Conservation (phyloP, 1,284 basidiomycete genomes). For the Pseudozyma hubeiensis region DNA sequence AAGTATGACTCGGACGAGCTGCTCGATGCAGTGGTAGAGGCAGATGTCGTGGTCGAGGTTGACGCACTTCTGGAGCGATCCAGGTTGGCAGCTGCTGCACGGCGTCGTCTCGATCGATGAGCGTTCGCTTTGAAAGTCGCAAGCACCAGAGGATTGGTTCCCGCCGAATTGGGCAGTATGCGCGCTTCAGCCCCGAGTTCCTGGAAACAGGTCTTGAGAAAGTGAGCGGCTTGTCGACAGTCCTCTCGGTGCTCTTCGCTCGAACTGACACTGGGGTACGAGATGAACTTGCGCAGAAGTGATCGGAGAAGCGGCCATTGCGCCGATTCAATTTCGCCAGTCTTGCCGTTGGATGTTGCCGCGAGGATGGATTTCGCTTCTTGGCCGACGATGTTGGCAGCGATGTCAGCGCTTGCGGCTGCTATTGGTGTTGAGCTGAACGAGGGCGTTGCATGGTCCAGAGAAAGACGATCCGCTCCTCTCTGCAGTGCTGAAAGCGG, state of each 20-base stretch:
- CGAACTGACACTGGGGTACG: constrained; percentile 86
- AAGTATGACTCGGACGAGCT: constrained; percentile 23
- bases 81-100: constrained; percentile 12
- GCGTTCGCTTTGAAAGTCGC: constrained; percentile 58
- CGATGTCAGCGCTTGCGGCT: neutral
- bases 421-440: constrained; percentile 17
- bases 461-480: constrained; percentile 24
- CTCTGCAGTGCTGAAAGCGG: constrained; percentile 7
- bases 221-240: constrained; percentile 65
- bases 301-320: constrained; percentile 71
- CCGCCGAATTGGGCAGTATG: constrained; percentile 45
- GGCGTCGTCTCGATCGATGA: constrained; percentile 19
- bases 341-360: neutral
- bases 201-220: constrained; percentile 55
- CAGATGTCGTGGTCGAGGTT: constrained; percentile 15
- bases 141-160: constrained; percentile 61
- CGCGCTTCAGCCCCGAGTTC: constrained; percentile 61
- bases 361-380: constrained; percentile 17
- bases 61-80: constrained; percentile 25
- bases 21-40: constrained; percentile 14
- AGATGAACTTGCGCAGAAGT: constrained; percentile 85
- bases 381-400: constrained; percentile 4
- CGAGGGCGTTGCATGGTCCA: constrained; percentile 9
- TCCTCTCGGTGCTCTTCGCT: constrained; percentile 80
- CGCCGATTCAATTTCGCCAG: constrained; percentile 7